A percentile compares a stretch with the other conserved stretches of the same genome.
phyloP scores from a whole-genome alignment of 1,284 basidiomycete genomes.

The Cryptococcus sp. region DNA sequence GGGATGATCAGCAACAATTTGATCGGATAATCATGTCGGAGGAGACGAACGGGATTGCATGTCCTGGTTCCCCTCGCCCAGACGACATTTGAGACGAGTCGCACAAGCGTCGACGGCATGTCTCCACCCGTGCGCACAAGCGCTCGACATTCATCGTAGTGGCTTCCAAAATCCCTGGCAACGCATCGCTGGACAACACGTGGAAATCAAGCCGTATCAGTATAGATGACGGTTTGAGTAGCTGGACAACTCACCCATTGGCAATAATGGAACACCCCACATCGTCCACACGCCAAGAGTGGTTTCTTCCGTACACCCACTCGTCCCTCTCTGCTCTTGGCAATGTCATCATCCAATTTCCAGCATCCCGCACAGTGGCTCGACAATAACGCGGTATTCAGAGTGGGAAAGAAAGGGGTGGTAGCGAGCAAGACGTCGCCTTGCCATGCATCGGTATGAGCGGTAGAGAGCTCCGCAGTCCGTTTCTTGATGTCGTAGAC shows the following conservation, averaged over 20 bases:
- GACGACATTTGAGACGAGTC: conserved; percentile 4
- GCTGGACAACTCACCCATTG: conserved; percentile 3
- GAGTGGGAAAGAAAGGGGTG: neutral
- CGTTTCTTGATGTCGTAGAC: no score
- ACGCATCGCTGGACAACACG: neutral
- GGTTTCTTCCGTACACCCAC: neutral
- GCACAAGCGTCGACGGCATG: conserved; percentile 1
- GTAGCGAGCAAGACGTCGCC: neutral
- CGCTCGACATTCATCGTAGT: conserved; percentile 8
- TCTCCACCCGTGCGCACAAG: neutral
- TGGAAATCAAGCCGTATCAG: neutral
- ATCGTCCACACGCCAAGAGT: conserved; percentile 4
- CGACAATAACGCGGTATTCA: neutral
- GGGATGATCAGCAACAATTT: neutral
- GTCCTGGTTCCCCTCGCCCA: neutral
- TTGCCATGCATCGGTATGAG: neutral
- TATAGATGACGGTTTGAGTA: no score
- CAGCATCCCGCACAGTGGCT: neutral
- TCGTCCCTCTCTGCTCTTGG: neutral
- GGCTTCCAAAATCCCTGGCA: neutral
- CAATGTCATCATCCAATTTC: neutral
- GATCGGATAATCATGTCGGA: no score
- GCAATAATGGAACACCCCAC: conserved; percentile 5
- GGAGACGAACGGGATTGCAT: neutral
- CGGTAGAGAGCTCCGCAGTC: no score